Conservation (phyloP, 2,329 filamentous ascomycete species). For the Pestalotiopsis sp. region DNA sequence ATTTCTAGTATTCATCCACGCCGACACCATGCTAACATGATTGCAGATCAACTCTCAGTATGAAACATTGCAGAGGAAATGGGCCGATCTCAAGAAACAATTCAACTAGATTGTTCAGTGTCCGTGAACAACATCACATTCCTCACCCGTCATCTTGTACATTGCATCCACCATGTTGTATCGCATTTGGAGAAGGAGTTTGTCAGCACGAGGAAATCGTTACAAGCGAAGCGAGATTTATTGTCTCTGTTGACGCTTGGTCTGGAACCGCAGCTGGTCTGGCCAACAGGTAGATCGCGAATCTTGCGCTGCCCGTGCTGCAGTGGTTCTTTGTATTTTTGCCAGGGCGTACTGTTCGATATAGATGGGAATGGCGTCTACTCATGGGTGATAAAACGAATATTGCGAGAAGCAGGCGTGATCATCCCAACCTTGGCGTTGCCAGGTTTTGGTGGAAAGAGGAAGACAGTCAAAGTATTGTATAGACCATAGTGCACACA, state of each 20-base stretch:
- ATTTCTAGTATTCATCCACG: not conserved
- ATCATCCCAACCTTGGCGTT: not conserved
- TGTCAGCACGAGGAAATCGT: not conserved
- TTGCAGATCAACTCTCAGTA: conserved; percentile 70
- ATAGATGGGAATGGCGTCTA: conserved; percentile 1
- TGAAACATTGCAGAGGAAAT: conserved; percentile 75
- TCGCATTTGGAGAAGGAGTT: conserved; percentile 12
- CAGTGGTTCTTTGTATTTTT: conserved; percentile 4
- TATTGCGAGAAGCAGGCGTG: not conserved
- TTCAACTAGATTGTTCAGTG: conserved; percentile 41
- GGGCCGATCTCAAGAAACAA: conserved; percentile 71
- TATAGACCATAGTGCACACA: conserved; percentile 10
- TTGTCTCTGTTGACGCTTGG: not conserved
- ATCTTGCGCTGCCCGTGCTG: not conserved
- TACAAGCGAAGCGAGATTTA: not conserved
- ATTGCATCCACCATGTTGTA: not conserved
- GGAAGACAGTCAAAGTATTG: conserved; percentile 5
- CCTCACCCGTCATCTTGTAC: conserved; percentile 7
- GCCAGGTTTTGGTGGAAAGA: not conserved
- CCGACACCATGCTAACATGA: conserved; percentile 1
- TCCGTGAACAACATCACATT: not conserved
- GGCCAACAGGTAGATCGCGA: not conserved
- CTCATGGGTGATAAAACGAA: not conserved
- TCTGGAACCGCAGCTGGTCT: conserved; percentile 4
- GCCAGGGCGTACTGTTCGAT: not conserved